Conservation (phyloP, 768 basidiomycete genomes). For the Symmetrospora coprosmae region DNA sequence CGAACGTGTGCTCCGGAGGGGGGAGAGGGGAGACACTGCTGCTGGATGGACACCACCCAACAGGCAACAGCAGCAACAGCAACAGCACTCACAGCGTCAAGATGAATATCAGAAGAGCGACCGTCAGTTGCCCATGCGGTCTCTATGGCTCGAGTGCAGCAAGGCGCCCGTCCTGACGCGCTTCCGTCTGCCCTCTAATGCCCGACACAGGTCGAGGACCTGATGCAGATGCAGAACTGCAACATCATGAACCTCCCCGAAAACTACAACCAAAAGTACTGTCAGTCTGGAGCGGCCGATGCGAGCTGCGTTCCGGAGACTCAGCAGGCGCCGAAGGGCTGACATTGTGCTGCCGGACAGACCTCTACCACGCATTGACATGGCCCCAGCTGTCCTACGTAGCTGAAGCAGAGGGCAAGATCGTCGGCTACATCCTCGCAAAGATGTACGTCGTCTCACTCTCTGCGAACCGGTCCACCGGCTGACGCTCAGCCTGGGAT, state of each 20-base stretch:
- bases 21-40: too few species aligned
- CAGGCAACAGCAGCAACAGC: background rate
- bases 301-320: too few species aligned
- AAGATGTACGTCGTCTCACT: slow-evolving; percentile 61
- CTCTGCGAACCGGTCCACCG: background rate
- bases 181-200: background rate
- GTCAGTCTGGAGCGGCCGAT: background rate
- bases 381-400: slow-evolving; percentile 92
- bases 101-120: slow-evolving; percentile 42
- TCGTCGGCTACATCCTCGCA: slow-evolving; percentile 89
- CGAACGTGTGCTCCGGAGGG: too few species aligned
- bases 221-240: slow-evolving; percentile 82
- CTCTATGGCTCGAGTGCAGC: too few species aligned
- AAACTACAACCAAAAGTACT: slow-evolving; percentile 46
- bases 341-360: slow-evolving; percentile 41
- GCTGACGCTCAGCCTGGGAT: background rate
- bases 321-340: background rate
- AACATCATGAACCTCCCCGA: slow-evolving; percentile 88
- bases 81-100: slow-evolving; percentile 9
- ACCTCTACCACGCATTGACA: slow-evolving; percentile 74
- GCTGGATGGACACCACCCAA: too few species aligned
- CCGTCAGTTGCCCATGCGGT: slow-evolving; percentile 35
- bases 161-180: too few species aligned
- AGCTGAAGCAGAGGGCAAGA: slow-evolving; percentile 72
- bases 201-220: slow-evolving; percentile 56